Evolutionary conservation across 306 rosid genomes (phyloP), one percentile per base, ranked within the genome.

Genomic region (Cyclanthera cordifolia): DNA sequence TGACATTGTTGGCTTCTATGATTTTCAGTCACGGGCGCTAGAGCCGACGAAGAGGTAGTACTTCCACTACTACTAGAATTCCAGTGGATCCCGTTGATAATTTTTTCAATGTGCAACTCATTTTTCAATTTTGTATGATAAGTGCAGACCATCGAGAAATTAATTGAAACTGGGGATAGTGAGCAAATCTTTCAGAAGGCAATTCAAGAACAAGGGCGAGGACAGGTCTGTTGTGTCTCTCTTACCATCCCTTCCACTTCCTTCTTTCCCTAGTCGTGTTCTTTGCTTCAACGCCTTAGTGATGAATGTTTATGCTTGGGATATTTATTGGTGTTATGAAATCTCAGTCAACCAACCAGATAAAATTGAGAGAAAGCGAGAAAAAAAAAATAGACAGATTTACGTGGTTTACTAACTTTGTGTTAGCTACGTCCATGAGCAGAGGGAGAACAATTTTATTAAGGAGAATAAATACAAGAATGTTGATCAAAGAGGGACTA

Each of bases 141-240:
- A 34, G 71, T 69, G 70, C 95, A 92, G 98, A 93, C 98, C 68
- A 84, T 93, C 79, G 96, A 93, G 75, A 89, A 87, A 83, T 83
- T 93, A 76, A 89, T 93, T 72, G 98, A 93, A 81, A 93, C 94
- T 6, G 98, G 98, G 76, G 96, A 93, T 28, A 83, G 96, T 39
- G 96, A 93, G 79, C 95, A 93, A 72, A 89, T 89, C 76, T 93
- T 89, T 80, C 88, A 89, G 54, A 93, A 93, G 85, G 98, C 98
- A 56, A 87, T 93, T 72, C 95, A 82, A 46, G 95, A 93, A 80
- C 98, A 93, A 76, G 98, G 98, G 39, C 82, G 98, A 81, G 96
- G 96, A 81, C 96, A 70, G 98, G 98, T 93, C 57, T 65, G 68
- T 69, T 76, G 51, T 41, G 72, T 39, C 54, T 14, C 4, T 53